These are phyloP conservation scores for Ustilago bromivora DNA, from an alignment of 1,284 basidiomycete genomes.

Conservation along the genomic window DNA sequence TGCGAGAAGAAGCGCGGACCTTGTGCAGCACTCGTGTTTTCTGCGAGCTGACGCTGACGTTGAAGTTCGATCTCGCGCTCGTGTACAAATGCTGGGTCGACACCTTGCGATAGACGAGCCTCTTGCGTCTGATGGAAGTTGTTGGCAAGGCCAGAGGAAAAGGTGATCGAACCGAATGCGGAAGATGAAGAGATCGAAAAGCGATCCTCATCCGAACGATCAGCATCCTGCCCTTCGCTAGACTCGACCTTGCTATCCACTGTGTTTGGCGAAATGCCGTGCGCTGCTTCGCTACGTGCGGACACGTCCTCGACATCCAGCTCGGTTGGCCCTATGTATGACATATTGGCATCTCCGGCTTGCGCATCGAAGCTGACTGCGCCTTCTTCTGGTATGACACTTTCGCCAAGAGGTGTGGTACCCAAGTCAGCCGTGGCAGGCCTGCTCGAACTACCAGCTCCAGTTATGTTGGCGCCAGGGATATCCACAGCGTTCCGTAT, in stretches of 20 bases:
- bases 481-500: conserved; percentile 30
- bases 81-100: conserved; percentile 19
- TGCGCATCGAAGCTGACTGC: conserved; percentile 6
- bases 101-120: conserved; percentile 6
- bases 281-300: background rate
- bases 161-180: conserved; percentile 46
- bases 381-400: conserved; percentile 43
- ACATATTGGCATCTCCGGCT: conserved; percentile 15
- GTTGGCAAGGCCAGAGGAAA: conserved; percentile 38
- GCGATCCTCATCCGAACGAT: conserved; percentile 51
- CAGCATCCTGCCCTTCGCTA: conserved; percentile 19
- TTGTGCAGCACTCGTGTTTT: conserved; percentile 56
- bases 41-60: conserved; percentile 31
- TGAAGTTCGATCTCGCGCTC: conserved; percentile 41
- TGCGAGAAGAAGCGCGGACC: conserved; percentile 55
- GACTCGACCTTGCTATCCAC: background rate
- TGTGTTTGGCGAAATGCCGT: background rate
- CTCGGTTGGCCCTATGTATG: conserved; percentile 3
- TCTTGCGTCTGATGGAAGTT: conserved; percentile 19
- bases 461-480: conserved; percentile 1
- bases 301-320: conserved; percentile 1
- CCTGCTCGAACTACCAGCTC: background rate
- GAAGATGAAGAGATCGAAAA: conserved; percentile 53
- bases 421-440: conserved; percentile 13
- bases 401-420: conserved; percentile 23